Evolutionary conservation across 495 filamentous ascomycete genomes (phyloP).

Genomic region (Elasticomyces elasticus): DNA sequence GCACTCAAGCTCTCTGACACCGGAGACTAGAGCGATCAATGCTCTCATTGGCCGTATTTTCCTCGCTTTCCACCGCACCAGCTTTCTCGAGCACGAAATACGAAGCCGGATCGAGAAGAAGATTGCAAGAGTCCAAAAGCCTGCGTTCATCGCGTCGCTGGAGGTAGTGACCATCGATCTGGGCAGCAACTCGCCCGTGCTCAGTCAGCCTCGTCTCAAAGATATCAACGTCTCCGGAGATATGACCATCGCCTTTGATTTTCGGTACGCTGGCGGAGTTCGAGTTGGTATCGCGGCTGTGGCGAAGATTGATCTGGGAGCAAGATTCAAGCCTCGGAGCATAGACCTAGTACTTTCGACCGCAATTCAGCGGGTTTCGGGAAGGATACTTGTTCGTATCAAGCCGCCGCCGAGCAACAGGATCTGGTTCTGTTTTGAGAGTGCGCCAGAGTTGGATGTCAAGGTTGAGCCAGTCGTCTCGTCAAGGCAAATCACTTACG

Average conservation of each 20-base stretch:
- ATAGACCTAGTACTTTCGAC: slow-evolving; percentile 83
- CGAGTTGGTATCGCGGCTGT: slow-evolving; percentile 79
- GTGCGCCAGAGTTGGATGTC: slow-evolving; percentile 84
- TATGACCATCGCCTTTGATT: slow-evolving; percentile 70
- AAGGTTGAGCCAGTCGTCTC: slow-evolving; percentile 90
- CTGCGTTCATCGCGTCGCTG: slow-evolving; percentile 75
- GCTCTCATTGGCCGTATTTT: slow-evolving; percentile 81
- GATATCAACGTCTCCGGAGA: slow-evolving; percentile 89
- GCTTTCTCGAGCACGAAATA: slow-evolving; percentile 66
- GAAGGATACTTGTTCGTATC: slow-evolving; percentile 72
- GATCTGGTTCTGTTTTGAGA: slow-evolving; percentile 87
- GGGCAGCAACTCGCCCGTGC: slow-evolving; percentile 74
- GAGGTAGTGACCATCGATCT: slow-evolving; percentile 72
- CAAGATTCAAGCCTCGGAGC: slow-evolving; percentile 79
- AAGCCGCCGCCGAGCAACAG: slow-evolving; percentile 95
- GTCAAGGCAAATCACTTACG: slow-evolving; percentile 88
- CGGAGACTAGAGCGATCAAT: slow-evolving; percentile 92
- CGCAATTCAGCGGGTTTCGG: slow-evolving; percentile 74
- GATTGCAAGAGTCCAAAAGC: slow-evolving; percentile 85
- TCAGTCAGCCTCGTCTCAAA: slow-evolving; percentile 80
- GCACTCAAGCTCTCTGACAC: slow-evolving; percentile 71
- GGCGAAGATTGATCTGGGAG: slow-evolving; percentile 79
- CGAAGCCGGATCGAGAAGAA: slow-evolving; percentile 88
- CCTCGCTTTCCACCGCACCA: slow-evolving; percentile 74
- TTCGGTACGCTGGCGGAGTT: slow-evolving; percentile 83